These are phyloP conservation scores for Stentor coeruleus DNA, from an alignment of 73 alveolate species.

Conservation along the genomic window DNA sequence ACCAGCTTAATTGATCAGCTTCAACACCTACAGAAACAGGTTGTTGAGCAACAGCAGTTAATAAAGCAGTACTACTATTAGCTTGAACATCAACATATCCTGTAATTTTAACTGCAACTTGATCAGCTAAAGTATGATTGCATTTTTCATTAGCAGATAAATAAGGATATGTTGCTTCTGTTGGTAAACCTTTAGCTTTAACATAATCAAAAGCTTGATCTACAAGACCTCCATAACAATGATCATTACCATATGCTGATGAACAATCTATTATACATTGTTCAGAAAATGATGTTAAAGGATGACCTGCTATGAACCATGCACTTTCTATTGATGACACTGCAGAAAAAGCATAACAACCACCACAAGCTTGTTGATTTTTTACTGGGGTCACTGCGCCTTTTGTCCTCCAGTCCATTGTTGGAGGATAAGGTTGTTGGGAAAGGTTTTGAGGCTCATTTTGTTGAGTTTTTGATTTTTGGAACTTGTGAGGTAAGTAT, in stretches of 20 bases:
- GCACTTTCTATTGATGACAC: constrained; percentile 86
- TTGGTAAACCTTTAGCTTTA: constrained; percentile 4
- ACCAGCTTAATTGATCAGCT: constrained; percentile 21
- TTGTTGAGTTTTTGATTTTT: not conserved
- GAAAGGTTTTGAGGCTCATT: not conserved
- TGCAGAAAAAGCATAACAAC: constrained; percentile 84
- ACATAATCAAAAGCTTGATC: constrained; percentile 60
- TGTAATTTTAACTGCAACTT: constrained; percentile 19
- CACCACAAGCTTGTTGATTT: constrained; percentile 83
- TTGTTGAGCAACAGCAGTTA: constrained; percentile 37
- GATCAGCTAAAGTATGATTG: constrained; percentile 6
- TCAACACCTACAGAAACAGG: constrained; percentile 39
- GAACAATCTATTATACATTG: constrained; percentile 85
- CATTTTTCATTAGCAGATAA: constrained; percentile 24
- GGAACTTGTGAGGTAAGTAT: constrained; percentile 27
- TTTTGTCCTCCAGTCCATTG: constrained; percentile 53
- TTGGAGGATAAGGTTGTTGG: not conserved
- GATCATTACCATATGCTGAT: constrained; percentile 58
- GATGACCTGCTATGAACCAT: constrained; percentile 43
- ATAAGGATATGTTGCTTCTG: constrained; percentile 34
- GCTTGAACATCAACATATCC: constrained; percentile 11
- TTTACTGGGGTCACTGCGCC: constrained; percentile 76
- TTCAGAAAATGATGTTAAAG: constrained; percentile 46
- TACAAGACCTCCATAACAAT: constrained; percentile 79
- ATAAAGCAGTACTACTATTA: constrained; percentile 23